Evolutionary conservation across 2,329 filamentous ascomycete genomes (phyloP).

Genomic region (Niveomyces coronatus): DNA sequence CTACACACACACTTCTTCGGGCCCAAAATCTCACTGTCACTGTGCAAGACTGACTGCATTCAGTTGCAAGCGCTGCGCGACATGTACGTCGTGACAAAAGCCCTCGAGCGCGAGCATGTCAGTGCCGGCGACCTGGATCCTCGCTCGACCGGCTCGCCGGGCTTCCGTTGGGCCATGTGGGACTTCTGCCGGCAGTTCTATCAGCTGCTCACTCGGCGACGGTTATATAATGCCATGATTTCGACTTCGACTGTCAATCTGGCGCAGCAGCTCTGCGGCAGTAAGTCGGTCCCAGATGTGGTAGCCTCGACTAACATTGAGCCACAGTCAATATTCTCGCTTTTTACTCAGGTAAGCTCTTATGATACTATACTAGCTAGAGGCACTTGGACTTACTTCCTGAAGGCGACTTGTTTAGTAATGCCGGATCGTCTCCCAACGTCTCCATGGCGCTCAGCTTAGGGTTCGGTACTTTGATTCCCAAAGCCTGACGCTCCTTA

Average conservation of each 20-base stretch:
- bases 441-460: background rate
- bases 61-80: conserved; percentile 31
- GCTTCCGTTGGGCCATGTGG: conserved; percentile 18
- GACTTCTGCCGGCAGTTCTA: conserved; percentile 20
- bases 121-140: conserved; percentile 16
- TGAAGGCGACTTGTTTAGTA: background rate
- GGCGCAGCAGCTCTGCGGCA: conserved; percentile 24
- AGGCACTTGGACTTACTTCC: background rate
- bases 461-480: background rate
- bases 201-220: conserved; percentile 19
- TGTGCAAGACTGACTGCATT: background rate
- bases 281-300: conserved; percentile 8
- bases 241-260: conserved; percentile 22
- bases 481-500: no score
- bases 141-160: conserved; percentile 15
- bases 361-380: background rate
- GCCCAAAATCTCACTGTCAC: background rate
- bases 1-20: background rate
- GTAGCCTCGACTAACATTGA: background rate
- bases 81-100: conserved; percentile 29
- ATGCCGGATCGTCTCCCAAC: background rate
- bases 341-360: background rate
- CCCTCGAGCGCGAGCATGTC: conserved; percentile 20
- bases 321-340: background rate
- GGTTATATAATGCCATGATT: conserved; percentile 22